phyloP scores from a whole-genome alignment of 176 grass and related monocot species.

The Hsuehochloa calcarea region DNA sequence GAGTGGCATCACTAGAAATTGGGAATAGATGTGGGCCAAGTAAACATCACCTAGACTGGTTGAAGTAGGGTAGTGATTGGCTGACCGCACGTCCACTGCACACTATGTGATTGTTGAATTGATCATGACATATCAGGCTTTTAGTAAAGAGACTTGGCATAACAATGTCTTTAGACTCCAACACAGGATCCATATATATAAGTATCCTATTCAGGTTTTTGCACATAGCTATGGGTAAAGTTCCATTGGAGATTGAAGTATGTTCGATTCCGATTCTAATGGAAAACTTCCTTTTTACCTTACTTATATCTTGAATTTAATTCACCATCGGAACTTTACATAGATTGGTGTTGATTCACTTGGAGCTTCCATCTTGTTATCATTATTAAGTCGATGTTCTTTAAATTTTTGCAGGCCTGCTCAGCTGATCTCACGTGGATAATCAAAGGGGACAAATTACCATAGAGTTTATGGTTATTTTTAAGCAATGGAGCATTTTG shows the following conservation, averaged over 20 bases:
- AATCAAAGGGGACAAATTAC: slow-evolving; percentile 22
- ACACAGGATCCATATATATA: background rate
- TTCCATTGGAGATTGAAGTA: background rate
- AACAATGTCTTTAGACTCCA: background rate
- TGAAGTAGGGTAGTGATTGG: too few relatives aligned
- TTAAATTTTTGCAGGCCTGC: slow-evolving; percentile 2
- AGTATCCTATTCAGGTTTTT: background rate
- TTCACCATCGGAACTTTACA: background rate
- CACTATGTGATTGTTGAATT: too few relatives aligned
- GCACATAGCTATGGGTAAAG: background rate
- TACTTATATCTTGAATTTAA: slow-evolving; percentile 12
- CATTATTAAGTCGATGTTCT: slow-evolving; percentile 3
- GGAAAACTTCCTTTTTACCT: background rate
- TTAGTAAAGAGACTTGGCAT: too few relatives aligned
- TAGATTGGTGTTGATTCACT: slow-evolving; percentile 24
- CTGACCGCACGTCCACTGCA: too few relatives aligned
- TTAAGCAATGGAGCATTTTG: slow-evolving; percentile 81
- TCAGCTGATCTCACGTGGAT: slow-evolving; percentile 14
- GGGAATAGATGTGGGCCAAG: too few relatives aligned
- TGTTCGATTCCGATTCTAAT: background rate
- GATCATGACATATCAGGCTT: too few relatives aligned
- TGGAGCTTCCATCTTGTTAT: background rate
- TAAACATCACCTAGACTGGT: too few relatives aligned
- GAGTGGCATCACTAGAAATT: too few relatives aligned
- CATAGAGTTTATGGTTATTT: slow-evolving; percentile 36